phyloP scores from a whole-genome alignment of 331 rosid species.

The Quercus lobata region DNA sequence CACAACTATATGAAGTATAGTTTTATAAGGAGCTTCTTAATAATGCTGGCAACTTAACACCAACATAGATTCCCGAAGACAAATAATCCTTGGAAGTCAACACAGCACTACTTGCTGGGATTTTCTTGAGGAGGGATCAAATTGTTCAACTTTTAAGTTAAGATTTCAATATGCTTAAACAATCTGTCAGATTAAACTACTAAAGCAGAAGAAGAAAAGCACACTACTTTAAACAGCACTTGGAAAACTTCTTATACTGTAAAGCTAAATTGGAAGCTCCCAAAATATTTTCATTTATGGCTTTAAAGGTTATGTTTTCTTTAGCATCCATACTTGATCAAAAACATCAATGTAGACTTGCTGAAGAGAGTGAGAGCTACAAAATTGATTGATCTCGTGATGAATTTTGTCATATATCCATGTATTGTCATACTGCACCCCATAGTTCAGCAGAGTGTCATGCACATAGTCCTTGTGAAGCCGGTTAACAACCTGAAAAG shows the following conservation, averaged over 20 bases:
- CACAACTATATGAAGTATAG: no score
- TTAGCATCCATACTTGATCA: conserved; percentile 55
- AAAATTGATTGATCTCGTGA: conserved; percentile 94
- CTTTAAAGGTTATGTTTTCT: neutral
- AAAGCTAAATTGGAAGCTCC: neutral
- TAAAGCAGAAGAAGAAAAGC: neutral
- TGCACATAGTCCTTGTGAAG: conserved; percentile 68
- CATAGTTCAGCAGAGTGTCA: conserved; percentile 77
- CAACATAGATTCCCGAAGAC: neutral
- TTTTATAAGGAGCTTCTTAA: neutral
- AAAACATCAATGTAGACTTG: conserved; percentile 94
- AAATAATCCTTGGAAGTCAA: no score
- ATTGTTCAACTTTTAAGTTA: no score
- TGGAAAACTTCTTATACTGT: neutral
- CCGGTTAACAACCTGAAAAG: conserved; percentile 75
- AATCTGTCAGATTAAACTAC: no score
- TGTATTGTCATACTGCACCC: conserved; percentile 81
- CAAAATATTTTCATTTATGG: neutral
- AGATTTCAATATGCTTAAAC: no score
- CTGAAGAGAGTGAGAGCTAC: conserved; percentile 85
- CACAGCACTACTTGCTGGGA: no score
- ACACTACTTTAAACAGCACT: neutral
- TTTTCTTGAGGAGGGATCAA: no score
- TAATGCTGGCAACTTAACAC: neutral
- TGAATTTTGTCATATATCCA: conserved; percentile 98